Evolutionary conservation across 257 asterid genomes (phyloP).

Genomic region (Fraxinus anomala): DNA sequence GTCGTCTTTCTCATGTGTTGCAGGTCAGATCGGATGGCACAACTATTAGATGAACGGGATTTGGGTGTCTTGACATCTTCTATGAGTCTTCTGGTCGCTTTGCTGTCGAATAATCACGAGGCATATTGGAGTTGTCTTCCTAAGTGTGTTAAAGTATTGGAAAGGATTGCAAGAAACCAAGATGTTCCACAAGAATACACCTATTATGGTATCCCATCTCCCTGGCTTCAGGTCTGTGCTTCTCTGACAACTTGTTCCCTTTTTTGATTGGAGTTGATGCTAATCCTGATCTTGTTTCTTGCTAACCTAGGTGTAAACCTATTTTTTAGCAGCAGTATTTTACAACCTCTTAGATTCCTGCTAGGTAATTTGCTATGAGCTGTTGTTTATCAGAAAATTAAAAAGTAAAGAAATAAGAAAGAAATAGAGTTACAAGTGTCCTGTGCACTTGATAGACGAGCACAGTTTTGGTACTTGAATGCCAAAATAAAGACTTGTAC

Average conservation of each 20-base stretch:
- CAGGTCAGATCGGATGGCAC: conserved; percentile 99
- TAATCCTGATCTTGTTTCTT: neutral
- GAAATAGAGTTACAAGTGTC: neutral
- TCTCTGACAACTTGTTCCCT: conserved; percentile 19
- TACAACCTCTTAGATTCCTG: neutral
- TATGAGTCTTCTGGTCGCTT: conserved; percentile 93
- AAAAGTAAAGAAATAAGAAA: neutral
- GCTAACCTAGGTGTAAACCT: neutral
- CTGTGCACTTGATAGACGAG: neutral
- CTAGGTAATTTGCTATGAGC: neutral
- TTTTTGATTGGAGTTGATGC: neutral
- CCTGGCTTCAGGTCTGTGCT: conserved; percentile 96
- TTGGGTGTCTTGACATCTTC: conserved; percentile 97
- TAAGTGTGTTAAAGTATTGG: conserved; percentile 86
- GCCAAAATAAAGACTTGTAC: neutral
- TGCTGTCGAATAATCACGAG: conserved; percentile 94
- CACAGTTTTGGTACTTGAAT: neutral
- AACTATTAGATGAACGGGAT: conserved; percentile 97
- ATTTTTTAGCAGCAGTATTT: neutral
- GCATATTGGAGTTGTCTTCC: conserved; percentile 98
- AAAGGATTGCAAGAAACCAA: conserved; percentile 93
- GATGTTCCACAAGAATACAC: conserved; percentile 98
- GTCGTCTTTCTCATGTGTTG: conserved; percentile 26
- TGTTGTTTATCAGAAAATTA: neutral
- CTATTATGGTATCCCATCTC: conserved; percentile 98